A percentile compares a stretch with the other conserved stretches of the same genome.
Conservation (phyloP, 2,329 filamentous ascomycete genomes). For the Xylaria hypoxylon region DNA sequence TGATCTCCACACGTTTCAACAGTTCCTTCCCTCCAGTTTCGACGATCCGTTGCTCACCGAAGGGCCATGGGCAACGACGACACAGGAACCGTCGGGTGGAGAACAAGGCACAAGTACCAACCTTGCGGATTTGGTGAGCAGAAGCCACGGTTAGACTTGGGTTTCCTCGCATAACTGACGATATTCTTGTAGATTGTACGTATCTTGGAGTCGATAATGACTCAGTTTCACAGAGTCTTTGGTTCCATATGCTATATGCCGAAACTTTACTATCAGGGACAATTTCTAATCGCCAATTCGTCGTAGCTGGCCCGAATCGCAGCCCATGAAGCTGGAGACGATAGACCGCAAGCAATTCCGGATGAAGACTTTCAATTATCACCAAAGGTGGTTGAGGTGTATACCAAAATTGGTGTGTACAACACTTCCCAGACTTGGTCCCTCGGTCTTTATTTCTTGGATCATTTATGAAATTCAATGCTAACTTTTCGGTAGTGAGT, state of each 20-base stretch:
- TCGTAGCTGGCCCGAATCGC: slow-evolving; percentile 83
- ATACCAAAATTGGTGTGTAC: slow-evolving; percentile 74
- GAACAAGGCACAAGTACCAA: slow-evolving; percentile 74
- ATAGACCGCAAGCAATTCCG: slow-evolving; percentile 59
- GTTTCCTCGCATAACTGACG: slow-evolving; percentile 12
- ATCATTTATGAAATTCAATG: neutral
- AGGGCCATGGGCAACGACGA: slow-evolving; percentile 63
- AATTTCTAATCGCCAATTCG: slow-evolving; percentile 9
- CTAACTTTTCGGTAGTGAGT: slow-evolving; percentile 33
- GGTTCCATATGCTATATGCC: neutral
- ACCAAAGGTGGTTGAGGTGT: slow-evolving; percentile 92
- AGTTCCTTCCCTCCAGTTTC: slow-evolving; percentile 78
- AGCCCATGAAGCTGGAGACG: slow-evolving; percentile 81
- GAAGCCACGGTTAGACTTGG: neutral
- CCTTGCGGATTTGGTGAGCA: slow-evolving; percentile 83
- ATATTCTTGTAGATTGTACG: slow-evolving; percentile 32
- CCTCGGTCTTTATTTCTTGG: neutral
- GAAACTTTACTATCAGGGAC: neutral
- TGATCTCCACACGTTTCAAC: slow-evolving; percentile 90
- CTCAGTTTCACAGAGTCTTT: neutral
- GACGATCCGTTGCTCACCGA: slow-evolving; percentile 79
- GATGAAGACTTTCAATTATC: slow-evolving; percentile 90
- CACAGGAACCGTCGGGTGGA: slow-evolving; percentile 52
- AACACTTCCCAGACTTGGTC: neutral
- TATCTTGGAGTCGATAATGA: neutral